A percentile compares a stretch with the other conserved stretches of the same genome.
Conservation (phyloP, 192 early-diverging fungal species). For the Backusella liffmaniae region DNA sequence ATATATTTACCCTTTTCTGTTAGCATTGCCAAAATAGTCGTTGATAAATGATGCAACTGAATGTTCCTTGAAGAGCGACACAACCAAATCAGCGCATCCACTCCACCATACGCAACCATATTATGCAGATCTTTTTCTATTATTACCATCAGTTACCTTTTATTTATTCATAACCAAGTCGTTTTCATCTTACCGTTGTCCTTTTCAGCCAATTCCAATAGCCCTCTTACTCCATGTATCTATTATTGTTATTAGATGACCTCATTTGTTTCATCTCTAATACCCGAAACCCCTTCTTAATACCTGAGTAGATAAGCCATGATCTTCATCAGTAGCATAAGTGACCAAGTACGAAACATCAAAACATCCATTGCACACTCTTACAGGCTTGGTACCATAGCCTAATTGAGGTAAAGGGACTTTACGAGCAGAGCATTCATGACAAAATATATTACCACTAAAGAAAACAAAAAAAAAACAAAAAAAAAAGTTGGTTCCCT, state of each 20-base stretch:
- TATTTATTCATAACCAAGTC: background rate
- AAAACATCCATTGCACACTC: slow-evolving; percentile 56
- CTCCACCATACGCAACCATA: slow-evolving; percentile 49
- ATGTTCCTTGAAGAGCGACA: slow-evolving; percentile 36
- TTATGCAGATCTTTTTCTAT: slow-evolving; percentile 45
- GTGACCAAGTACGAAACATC: slow-evolving; percentile 56
- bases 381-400: slow-evolving; percentile 46
- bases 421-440: slow-evolving; percentile 50
- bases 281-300: background rate
- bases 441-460: slow-evolving; percentile 59
- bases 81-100: slow-evolving; percentile 54
- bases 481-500: too few species aligned
- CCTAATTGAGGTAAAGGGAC: slow-evolving; percentile 55
- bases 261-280: background rate
- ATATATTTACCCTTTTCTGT: slow-evolving; percentile 45
- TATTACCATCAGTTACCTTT: background rate
- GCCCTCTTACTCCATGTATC: slow-evolving; percentile 50
- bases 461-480: background rate
- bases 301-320: slow-evolving; percentile 54
- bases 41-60: slow-evolving; percentile 47
- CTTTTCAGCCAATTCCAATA: slow-evolving; percentile 49
- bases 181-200: slow-evolving; percentile 43
- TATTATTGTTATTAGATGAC: background rate
- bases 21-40: slow-evolving; percentile 47
- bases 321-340: slow-evolving; percentile 53